Evolutionary conservation across 805 yeast species (phyloP), one percentile per base, ranked within the genome.

Genomic region (Yarrowia bubula): DNA sequence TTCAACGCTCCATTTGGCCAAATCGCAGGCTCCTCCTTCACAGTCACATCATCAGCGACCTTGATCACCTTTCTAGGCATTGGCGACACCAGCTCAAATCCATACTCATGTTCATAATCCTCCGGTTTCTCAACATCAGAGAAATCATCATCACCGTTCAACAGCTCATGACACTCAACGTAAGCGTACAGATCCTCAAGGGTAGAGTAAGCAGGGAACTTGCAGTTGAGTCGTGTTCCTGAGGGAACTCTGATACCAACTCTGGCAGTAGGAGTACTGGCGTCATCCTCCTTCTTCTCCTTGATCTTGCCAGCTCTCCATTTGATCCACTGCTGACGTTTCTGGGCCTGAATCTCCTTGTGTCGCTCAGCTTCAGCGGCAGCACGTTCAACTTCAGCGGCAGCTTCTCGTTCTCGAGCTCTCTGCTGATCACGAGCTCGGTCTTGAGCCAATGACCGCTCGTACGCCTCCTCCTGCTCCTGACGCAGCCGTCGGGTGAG

Each of bases 401-500:
- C 68, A 18, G 70, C 72, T 60, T 69, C 69, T 18, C 67, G 66
- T n/a, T 65, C 72, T 22, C 65, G 66, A 61, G 71, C 71, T 58
- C 70, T 70, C 28, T 67, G 65, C 63, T 77, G 73, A 28, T 80
- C 82, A 37, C 86, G 79, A 62, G 80, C 79, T 65, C 86, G 81
- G 75, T 92, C 98, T 39, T 83, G 80, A 15, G 82, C 81, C 39
- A 92, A 77, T 0, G 96, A 86, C 39, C 82, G 82, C 71, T 87
- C 86, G 75, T 86, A 92, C 18, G 95, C 91, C 50, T 82, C 77
- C 71, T 91, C 95, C 75, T 92, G 97, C 70, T 87, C 87, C 67
- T 81, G 81, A 61, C 89, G 81, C 38, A 90, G 77, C 66, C 86
- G 83, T 43, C 86, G 80, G 67, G 83, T 73, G 28, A 69, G 71